Evolutionary conservation across 2,329 filamentous ascomycete species (phyloP).

Genomic region (Neonectria sp.): DNA sequence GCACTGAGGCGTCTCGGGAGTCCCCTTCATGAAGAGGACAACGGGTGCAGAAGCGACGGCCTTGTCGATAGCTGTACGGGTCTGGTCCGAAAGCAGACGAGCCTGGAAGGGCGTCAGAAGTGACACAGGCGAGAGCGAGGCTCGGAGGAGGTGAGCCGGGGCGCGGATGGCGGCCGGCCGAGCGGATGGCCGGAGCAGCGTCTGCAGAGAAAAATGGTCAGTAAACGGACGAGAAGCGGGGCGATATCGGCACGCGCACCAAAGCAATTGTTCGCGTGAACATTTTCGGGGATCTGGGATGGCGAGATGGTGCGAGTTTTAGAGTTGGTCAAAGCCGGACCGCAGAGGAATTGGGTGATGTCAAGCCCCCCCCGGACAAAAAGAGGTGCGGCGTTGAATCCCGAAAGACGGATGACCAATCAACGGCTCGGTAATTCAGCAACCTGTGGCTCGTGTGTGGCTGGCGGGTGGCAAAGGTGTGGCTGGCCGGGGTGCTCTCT

Average conservation of each 20-base stretch:
- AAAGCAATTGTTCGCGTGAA: constrained; percentile 48
- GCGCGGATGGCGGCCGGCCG: constrained; percentile 52
- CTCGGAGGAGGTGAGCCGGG: constrained; percentile 43
- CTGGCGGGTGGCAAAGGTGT: constrained; percentile 22
- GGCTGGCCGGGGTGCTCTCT: constrained; percentile 4
- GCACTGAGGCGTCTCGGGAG: constrained; percentile 94
- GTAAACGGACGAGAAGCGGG: neutral
- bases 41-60: constrained; percentile 91
- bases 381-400: constrained; percentile 32
- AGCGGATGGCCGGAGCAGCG: constrained; percentile 55
- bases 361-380: constrained; percentile 40
- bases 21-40: constrained; percentile 99
- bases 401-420: constrained; percentile 38
- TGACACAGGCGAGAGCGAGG: constrained; percentile 39
- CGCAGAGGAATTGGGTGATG: constrained; percentile 42
- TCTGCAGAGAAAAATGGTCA: constrained; percentile 44
- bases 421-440: constrained; percentile 33
- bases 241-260: constrained; percentile 24
- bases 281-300: constrained; percentile 40
- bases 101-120: constrained; percentile 58
- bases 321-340: constrained; percentile 21
- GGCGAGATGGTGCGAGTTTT: constrained; percentile 32
- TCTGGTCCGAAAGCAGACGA: constrained; percentile 85
- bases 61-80: constrained; percentile 88
- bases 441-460: constrained; percentile 23